Percentiles rank a stretch among this genome's conserved stretches.
phyloP scores from a whole-genome alignment of 805 yeast species.

The Candida germanica region DNA sequence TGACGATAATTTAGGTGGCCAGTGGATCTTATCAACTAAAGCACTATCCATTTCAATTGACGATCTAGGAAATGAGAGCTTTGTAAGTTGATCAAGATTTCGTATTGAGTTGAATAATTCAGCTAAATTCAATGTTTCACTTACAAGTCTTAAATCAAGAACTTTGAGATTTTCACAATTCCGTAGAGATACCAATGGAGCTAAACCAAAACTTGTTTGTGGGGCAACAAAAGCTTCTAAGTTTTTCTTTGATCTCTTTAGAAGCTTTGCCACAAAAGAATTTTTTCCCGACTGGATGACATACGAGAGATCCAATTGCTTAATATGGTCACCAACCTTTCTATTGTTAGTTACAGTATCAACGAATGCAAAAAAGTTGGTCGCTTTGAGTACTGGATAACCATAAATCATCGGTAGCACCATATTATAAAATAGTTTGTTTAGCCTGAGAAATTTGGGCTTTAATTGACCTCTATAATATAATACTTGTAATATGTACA shows the following conservation, averaged over 20 bases:
- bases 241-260: slow-evolving; percentile 69
- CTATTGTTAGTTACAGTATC: slow-evolving; percentile 55
- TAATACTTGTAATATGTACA: slow-evolving; percentile 29
- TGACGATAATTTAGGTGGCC: slow-evolving; percentile 80
- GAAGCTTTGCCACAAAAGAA: slow-evolving; percentile 78
- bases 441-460: slow-evolving; percentile 56
- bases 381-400: slow-evolving; percentile 59
- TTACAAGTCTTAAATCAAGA: slow-evolving; percentile 79
- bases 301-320: slow-evolving; percentile 65
- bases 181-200: slow-evolving; percentile 80
- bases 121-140: slow-evolving; percentile 82
- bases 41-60: slow-evolving; percentile 64
- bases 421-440: slow-evolving; percentile 55
- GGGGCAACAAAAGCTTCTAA: slow-evolving; percentile 81
- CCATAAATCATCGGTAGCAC: slow-evolving; percentile 65
- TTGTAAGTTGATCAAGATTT: slow-evolving; percentile 59
- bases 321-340: slow-evolving; percentile 56
- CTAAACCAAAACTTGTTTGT: slow-evolving; percentile 89
- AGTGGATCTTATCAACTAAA: slow-evolving; percentile 43
- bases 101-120: slow-evolving; percentile 76
- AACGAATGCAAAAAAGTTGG: slow-evolving; percentile 71
- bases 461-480: slow-evolving; percentile 28
- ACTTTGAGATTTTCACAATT: slow-evolving; percentile 62
- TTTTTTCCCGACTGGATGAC: slow-evolving; percentile 91
- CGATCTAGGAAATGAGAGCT: slow-evolving; percentile 83